A percentile compares a stretch with the other conserved stretches of the same genome.
Evolutionary conservation across 306 rosid genomes (phyloP).

Genomic region (Clitoria ternatea): DNA sequence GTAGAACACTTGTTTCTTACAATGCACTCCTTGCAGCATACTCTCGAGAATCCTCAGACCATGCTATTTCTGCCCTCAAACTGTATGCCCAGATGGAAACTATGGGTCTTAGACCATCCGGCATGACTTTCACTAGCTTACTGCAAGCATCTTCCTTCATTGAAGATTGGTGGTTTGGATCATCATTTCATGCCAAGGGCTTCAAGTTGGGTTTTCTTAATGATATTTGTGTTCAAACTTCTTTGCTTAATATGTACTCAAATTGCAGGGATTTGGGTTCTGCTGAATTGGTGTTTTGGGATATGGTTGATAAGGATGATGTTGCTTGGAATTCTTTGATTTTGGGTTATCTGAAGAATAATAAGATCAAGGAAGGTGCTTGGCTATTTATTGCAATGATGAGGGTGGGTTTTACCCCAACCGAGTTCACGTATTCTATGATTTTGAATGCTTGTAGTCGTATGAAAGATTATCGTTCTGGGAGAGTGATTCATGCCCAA

Average conservation of each 20-base stretch:
- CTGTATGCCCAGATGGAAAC: conserved; percentile 41
- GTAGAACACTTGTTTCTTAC: conserved; percentile 61
- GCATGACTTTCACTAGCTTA: conserved; percentile 63
- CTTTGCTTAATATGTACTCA: conserved; percentile 74
- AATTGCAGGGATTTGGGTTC: conserved; percentile 54
- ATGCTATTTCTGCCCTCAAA: conserved; percentile 39
- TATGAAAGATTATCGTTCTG: conserved; percentile 36
- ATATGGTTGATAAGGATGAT: conserved; percentile 51
- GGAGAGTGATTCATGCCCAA: conserved; percentile 57
- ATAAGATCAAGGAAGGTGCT: conserved; percentile 39
- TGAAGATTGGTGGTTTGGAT: conserved; percentile 52
- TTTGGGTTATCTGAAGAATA: conserved; percentile 55
- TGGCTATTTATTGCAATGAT: conserved; percentile 42
- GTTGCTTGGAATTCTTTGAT: conserved; percentile 83
- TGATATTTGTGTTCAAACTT: conserved; percentile 61
- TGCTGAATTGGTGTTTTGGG: conserved; percentile 48
- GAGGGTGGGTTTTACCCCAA: conserved; percentile 49
- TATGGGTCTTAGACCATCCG: conserved; percentile 49
- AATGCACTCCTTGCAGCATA: conserved; percentile 68
- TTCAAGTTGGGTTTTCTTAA: conserved; percentile 61
- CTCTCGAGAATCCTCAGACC: conserved; percentile 39
- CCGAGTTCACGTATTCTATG: conserved; percentile 63
- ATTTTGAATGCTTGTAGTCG: conserved; percentile 58
- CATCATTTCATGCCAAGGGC: conserved; percentile 58
- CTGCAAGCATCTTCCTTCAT: conserved; percentile 54